phyloP scores from a whole-genome alignment of 176 grass and related monocot genomes.

The Ananas comosus region DNA sequence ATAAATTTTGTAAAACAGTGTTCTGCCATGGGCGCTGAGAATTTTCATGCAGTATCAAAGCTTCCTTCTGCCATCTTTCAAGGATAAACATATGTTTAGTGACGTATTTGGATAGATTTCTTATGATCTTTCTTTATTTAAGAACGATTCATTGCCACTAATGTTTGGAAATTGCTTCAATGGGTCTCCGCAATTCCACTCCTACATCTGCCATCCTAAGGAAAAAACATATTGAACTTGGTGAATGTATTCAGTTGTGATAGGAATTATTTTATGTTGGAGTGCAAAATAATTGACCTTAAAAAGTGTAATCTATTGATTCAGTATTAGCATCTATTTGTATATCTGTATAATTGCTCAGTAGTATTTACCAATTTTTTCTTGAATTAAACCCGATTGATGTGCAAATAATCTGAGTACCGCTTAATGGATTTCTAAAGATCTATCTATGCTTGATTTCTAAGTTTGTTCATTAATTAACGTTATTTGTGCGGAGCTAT shows the following conservation, averaged over 20 bases:
- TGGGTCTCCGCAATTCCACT: background rate
- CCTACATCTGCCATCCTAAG: background rate
- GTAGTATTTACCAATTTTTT: too few species aligned
- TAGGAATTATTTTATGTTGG: background rate
- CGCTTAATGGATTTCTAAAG: background rate
- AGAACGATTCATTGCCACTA: background rate
- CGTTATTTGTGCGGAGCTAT: conserved; percentile 43
- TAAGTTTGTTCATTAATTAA: too few species aligned
- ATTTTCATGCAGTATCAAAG: conserved; percentile 72
- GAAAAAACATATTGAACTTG: background rate
- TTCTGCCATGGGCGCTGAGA: conserved; percentile 71
- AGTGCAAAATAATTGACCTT: background rate
- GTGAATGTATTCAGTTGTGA: background rate
- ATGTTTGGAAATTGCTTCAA: background rate
- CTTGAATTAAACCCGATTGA: too few species aligned
- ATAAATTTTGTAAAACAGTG: conserved; percentile 30
- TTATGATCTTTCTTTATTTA: conserved; percentile 4
- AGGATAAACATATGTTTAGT: conserved; percentile 42
- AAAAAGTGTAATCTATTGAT: background rate
- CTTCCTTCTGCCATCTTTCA: conserved; percentile 82
- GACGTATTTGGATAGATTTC: background rate
- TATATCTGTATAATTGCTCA: too few species aligned
- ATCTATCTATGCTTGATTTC: too few species aligned
- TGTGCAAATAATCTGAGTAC: too few species aligned
- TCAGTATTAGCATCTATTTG: background rate